Percentiles rank a stretch among this genome's conserved stretches.
phyloP scores from a whole-genome alignment of 2,329 filamentous ascomycete genomes.

The Sporothrix sp. region DNA sequence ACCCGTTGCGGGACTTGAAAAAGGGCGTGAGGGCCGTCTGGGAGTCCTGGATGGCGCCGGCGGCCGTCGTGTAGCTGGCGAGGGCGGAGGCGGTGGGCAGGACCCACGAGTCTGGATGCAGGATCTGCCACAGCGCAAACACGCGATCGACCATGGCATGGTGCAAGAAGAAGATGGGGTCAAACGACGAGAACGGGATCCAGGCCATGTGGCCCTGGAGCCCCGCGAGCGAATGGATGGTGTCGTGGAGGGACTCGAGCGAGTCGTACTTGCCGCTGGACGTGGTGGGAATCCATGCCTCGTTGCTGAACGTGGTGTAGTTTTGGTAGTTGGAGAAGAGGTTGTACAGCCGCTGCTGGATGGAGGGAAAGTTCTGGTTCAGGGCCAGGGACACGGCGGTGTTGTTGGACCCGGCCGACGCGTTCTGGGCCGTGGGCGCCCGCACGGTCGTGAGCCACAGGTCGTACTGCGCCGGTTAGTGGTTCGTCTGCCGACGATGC shows the following conservation, averaged over 20 bases:
- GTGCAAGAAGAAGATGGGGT: slow-evolving; percentile 70
- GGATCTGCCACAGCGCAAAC: slow-evolving; percentile 65
- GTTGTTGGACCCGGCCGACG: slow-evolving; percentile 48
- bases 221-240: slow-evolving; percentile 50
- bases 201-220: slow-evolving; percentile 59
- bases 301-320: slow-evolving; percentile 60
- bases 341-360: slow-evolving; percentile 56
- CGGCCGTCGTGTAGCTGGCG: slow-evolving; percentile 50
- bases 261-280: slow-evolving; percentile 49
- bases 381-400: slow-evolving; percentile 43
- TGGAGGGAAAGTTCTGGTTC: slow-evolving; percentile 41
- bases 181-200: slow-evolving; percentile 64
- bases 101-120: slow-evolving; percentile 61
- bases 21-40: slow-evolving; percentile 59
- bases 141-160: slow-evolving; percentile 67
- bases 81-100: slow-evolving; percentile 43
- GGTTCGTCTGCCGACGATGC: too few species aligned
- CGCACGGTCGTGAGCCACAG: slow-evolving; percentile 52
- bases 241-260: slow-evolving; percentile 54
- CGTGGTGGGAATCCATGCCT: slow-evolving; percentile 46
- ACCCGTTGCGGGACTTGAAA: slow-evolving; percentile 44
- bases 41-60: slow-evolving; percentile 44
- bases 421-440: slow-evolving; percentile 34
- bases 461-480: slow-evolving; percentile 37
- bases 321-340: slow-evolving; percentile 58